Conservation (phyloP, 345 rosid species). For the Pugionium dolabratum region DNA sequence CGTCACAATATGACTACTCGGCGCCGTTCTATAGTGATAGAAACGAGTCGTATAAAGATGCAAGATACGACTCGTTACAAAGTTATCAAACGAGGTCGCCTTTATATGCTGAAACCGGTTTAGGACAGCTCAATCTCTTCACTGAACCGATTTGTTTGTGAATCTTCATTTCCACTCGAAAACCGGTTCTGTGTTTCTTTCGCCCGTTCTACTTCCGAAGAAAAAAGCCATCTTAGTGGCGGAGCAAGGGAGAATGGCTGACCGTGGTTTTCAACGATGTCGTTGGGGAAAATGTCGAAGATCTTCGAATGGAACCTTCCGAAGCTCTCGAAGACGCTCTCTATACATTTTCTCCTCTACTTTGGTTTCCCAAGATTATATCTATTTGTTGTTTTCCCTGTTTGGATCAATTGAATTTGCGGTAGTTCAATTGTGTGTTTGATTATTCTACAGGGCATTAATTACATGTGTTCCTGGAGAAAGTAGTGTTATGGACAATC, state of each 20-base stretch:
- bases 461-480: constrained; percentile 77
- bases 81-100: too few species aligned
- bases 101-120: too few species aligned
- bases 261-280: constrained; percentile 77
- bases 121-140: too few species aligned
- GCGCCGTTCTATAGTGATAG: too few species aligned
- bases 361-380: background rate
- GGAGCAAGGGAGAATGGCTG: constrained; percentile 54
- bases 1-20: too few species aligned
- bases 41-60: too few species aligned
- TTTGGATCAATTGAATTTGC: background rate
- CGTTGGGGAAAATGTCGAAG: constrained; percentile 84
- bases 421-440: constrained; percentile 15
- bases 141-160: too few species aligned
- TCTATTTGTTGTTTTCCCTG: background rate
- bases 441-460: constrained; percentile 51
- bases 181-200: background rate
- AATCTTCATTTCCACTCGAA: background rate
- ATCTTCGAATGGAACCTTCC: constrained; percentile 82
- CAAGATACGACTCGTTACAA: too few species aligned
- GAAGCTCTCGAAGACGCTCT: constrained; percentile 93
- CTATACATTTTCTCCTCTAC: constrained; percentile 41
- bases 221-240: constrained; percentile 25
- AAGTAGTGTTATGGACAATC: constrained; percentile 56
- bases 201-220: constrained; percentile 10